Conservation (phyloP, 345 rosid genomes). For the Camelina neglecta region DNA sequence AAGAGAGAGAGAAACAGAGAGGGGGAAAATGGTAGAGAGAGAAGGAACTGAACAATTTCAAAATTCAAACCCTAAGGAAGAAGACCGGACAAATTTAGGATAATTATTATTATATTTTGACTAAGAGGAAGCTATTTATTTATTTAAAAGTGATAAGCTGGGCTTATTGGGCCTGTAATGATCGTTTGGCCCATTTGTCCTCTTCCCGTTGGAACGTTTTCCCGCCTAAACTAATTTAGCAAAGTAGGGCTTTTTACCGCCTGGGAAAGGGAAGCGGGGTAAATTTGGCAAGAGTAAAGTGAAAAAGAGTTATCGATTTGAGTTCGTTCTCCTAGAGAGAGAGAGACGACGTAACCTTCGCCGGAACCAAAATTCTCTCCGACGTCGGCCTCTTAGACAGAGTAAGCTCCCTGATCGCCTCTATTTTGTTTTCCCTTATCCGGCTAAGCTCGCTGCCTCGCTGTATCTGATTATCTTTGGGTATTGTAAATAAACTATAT, state of each 20-base stretch:
- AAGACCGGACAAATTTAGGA: slow-evolving; percentile 3
- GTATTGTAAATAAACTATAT: background rate
- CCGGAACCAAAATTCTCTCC: slow-evolving; percentile 2
- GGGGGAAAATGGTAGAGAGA: slow-evolving; percentile 35
- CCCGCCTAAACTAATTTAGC: slow-evolving; percentile 22
- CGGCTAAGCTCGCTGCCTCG: too few species aligned
- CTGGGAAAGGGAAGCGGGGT: slow-evolving; percentile 13
- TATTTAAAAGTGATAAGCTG: background rate
- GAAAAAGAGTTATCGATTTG: background rate
- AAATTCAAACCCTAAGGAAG: slow-evolving; percentile 38
- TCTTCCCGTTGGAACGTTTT: background rate
- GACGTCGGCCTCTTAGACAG: slow-evolving; percentile 19
- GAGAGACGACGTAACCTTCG: slow-evolving; percentile 17
- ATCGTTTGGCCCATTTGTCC: slow-evolving; percentile 6
- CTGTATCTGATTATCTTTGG: background rate
- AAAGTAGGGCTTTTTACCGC: background rate
- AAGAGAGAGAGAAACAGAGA: slow-evolving; percentile 41
- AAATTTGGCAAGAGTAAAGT: background rate
- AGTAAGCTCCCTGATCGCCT: background rate
- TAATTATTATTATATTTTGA: background rate
- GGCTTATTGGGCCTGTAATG: background rate
- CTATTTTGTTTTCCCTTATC: background rate
- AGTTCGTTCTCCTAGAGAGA: background rate
- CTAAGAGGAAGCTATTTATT: background rate
- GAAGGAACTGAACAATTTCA: slow-evolving; percentile 25